Evolutionary conservation across 768 basidiomycete genomes (phyloP), one percentile per base, ranked within the genome.

Genomic region (Suillus americanus): DNA sequence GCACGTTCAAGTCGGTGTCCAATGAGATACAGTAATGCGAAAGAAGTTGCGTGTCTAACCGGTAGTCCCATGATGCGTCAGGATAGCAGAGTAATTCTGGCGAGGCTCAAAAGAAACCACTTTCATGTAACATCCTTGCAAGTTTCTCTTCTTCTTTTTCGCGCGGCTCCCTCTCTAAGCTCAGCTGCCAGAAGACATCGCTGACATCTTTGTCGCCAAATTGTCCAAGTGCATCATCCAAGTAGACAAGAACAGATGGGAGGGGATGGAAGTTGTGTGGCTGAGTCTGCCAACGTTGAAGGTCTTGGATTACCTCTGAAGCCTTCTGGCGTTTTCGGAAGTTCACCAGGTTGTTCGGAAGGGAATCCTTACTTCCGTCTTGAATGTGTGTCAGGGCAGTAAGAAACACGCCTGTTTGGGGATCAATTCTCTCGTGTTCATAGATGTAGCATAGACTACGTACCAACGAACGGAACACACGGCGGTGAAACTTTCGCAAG

Each of bases 391-490:
- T 86, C 65, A 88, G 78, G 46, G 81, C 80, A 6, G 86, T 86
- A 57, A 88, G 72, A 71, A 86, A 87, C 20, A 87, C 84, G 28
- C 86, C 86, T 86, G n/a, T 1, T 37, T 0, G 10, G 9, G 12
- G 14, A 37, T 53, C 30, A 25, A 9, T 33, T 28, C 50, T 53
- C 28, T 40, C n/a, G 20, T 13, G 38, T 25, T 20, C 43, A 33
- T 14, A 48, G 45, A 37, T 56, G 30, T 41, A 30, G 20, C 30
- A 28, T 37, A 40, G 18, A 38, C 13, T 35, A 70, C 84, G 37
- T 69, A 89, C 89, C 89, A 18, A 90, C 79, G 76, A 90, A 90
- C 3, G 89, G 89, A 10, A 90, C 85, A 62, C 88, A 89, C 46
- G 89, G 89, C 12, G 88, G 86, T 23, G 82, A 79, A 23, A 87